Base-by-base conservation (phyloP, 257 asterid species). In the Solanum chaucha region DNA sequence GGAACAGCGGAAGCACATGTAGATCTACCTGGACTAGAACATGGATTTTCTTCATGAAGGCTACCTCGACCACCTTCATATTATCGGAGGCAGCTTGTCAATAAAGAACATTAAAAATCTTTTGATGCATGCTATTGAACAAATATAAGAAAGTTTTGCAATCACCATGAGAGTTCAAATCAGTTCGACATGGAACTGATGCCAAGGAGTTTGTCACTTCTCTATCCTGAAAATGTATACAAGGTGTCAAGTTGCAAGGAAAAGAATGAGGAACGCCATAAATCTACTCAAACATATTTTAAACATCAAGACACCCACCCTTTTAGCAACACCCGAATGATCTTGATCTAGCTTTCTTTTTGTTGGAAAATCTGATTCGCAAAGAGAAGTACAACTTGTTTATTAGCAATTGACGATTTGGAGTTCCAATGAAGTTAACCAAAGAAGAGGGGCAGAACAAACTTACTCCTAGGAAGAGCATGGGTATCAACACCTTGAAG, bases 81-180 rank as follows among this genome's bases (percentile, higher is more conserved):
- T 81, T 68, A 90, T 88, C 87, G 17, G 80, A 35, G 82, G 83
- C 36, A 75, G 86, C 87, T 81, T 71, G 83, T 89, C 87, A 92
- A 71, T 78, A 84, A 75, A 10, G 85, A 80, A 14, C 85, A 44
- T 44, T 26, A 26, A 73, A 78, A 75, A n/a, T 22, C 17, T 35
- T 72, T 40, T 35, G 15, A 30, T 40, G 48, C 88, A 82, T 87
- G 87, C 51, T 65, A 89, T 24, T 81, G 90, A 67, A 88, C 44
- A 38, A 48, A 46, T 34, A 19, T 13, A 85, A 32, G 58, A 61
- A 68, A 61, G 89, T 36, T 48, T 28, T 9, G 85, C 67, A 75
- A 92, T 93, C 90, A 95, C 97, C 96, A 86, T 92, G 90, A 80
- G 91, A 91, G 88, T 88, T 94, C 20, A 40, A 83, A 87, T 90